Evolutionary conservation across 345 rosid species (phyloP).

Genomic region (Eutrema yunnanense): DNA sequence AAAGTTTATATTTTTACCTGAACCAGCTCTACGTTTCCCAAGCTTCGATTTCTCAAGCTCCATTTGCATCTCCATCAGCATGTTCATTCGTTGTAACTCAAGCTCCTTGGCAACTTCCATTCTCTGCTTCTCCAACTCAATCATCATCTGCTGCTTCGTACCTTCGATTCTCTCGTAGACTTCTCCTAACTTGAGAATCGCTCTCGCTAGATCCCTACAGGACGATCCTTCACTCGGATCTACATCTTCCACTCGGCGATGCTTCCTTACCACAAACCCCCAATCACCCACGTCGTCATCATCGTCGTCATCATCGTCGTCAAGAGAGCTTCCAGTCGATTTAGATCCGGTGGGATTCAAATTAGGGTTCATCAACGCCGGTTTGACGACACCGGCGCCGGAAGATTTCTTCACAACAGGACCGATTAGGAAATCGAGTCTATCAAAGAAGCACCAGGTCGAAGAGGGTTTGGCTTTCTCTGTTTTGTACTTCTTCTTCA

Average conservation of each 20-base stretch:
- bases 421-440: conserved; percentile 48
- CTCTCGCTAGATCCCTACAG: conserved; percentile 52
- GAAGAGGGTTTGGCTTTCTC: conserved; percentile 42
- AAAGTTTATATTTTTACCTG: conserved; percentile 20
- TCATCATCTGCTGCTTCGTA: conserved; percentile 57
- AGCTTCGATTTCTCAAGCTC: conserved; percentile 55
- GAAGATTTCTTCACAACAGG: conserved; percentile 28
- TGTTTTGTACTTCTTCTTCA: conserved; percentile 60
- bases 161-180: conserved; percentile 62
- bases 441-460: conserved; percentile 46
- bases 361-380: conserved; percentile 27
- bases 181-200: conserved; percentile 62
- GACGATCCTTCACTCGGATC: conserved; percentile 37
- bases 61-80: conserved; percentile 62
- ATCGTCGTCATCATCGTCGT: conserved; percentile 44
- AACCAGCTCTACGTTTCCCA: conserved; percentile 22
- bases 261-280: conserved; percentile 39
- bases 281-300: conserved; percentile 39
- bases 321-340: conserved; percentile 43
- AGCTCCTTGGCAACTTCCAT: conserved; percentile 65
- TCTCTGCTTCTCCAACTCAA: conserved; percentile 74
- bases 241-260: conserved; percentile 34
- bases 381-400: conserved; percentile 3
- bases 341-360: conserved; percentile 14
- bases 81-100: conserved; percentile 66